phyloP scores from a whole-genome alignment of 108 stramenopile species.

The Discostella stelligeroides region DNA sequence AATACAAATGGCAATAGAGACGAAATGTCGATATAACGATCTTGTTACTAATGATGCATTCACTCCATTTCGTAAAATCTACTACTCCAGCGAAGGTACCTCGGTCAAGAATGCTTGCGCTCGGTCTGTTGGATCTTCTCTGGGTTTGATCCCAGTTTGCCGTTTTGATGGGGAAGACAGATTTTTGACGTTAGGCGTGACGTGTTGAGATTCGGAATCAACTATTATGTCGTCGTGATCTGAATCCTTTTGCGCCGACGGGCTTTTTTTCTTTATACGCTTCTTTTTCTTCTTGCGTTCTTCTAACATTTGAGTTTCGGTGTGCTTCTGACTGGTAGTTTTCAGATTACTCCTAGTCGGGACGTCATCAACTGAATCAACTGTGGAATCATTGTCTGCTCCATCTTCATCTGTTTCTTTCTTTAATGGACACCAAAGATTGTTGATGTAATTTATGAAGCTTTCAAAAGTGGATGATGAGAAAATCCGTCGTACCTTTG shows the following conservation, averaged over 20 bases:
- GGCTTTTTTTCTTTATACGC: background rate
- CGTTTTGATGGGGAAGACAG: conserved; percentile 16
- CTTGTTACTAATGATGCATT: too few species aligned
- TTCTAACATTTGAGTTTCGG: background rate
- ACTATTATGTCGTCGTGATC: conserved; percentile 19
- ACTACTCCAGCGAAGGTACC: too few species aligned
- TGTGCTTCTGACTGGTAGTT: conserved; percentile 1
- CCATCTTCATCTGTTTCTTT: too few species aligned
- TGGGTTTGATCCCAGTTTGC: too few species aligned
- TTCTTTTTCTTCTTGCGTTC: background rate
- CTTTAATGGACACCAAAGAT: too few species aligned
- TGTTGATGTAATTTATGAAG: too few species aligned
- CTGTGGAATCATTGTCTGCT: conserved; percentile 7
- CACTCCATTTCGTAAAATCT: too few species aligned
- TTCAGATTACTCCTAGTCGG: conserved; percentile 4
- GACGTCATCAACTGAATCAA: conserved; percentile 12
- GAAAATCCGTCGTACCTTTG: conserved; percentile 26
- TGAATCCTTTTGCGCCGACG: background rate
- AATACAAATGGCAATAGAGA: background rate
- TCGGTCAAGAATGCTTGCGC: conserved; percentile 52
- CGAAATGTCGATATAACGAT: too few species aligned
- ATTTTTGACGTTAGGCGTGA: conserved; percentile 26
- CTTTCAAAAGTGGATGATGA: background rate
- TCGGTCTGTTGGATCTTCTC: conserved; percentile 46
- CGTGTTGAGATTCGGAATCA: too few species aligned